Evolutionary conservation across 169 alveolate species (phyloP), one percentile per base, ranked within the genome.

Genomic region (Plasmodium coatneyi): DNA sequence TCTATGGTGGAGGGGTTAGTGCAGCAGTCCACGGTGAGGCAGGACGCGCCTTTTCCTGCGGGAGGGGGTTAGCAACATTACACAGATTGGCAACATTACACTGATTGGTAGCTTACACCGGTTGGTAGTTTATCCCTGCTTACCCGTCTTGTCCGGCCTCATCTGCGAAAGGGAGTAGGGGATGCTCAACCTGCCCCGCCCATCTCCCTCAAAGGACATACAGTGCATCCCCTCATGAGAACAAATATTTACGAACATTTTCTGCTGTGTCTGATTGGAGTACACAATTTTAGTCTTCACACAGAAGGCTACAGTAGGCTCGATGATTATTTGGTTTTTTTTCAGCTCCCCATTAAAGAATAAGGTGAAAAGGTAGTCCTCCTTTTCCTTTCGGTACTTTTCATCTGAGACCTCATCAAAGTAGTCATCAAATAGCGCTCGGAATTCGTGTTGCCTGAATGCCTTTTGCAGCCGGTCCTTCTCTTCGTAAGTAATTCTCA

Each of bases 101-200:
- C 39, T 32, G 39, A 32, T 32, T 32, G 39, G 39, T 32, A 32
- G 39, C 1, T 32, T 1, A 32, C 39, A 32, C 39, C 3, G 39
- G 3, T 32, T 32, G 39, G 39, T 32, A 32, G 39, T 1, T 1
- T 32, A 32, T 1, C 39, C 1, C 39, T 32, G 39, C 49, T 56
- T 87, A 87, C 93, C 93, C 9, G 54, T 34, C 70, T 87, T 87
- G 56, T 87, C 93, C 1, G 93, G 93, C 46, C 93, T 34, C 66
- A 87, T 87, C 54, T 87, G 93, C 22, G 93, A 87, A 56, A 87
- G 93, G 12, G 93, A 78, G 46, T 87, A 87, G n/a, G 93, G 93
- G 32, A 87, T 87, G 76, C 54, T 56, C 30, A 87, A 43, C 54
- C 28, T 28, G 22, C 87, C 87, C 10, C 80, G 30, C 12, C 82